Conservation (phyloP, 2,329 filamentous ascomycete species). For the Pyrenophora graminea region DNA sequence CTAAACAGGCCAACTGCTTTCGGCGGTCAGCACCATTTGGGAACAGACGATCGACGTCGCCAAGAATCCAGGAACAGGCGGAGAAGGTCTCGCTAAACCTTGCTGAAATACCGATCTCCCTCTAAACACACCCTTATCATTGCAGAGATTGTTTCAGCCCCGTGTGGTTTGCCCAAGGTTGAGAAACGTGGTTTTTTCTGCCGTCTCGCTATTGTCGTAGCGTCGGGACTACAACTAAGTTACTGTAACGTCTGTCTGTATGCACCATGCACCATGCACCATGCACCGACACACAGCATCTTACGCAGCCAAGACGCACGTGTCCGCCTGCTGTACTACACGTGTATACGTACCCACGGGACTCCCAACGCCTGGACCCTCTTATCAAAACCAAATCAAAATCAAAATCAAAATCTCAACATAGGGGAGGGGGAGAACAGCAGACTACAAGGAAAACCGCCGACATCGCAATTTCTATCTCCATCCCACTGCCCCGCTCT, state of each 20-base stretch:
- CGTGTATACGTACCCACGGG: neutral
- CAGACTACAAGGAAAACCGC: neutral
- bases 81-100: constrained; percentile 14
- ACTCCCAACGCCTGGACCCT: constrained; percentile 1
- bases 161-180: neutral
- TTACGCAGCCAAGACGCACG: constrained; percentile 5
- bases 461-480: neutral
- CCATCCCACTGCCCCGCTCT: neutral
- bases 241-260: neutral
- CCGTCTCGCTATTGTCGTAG: neutral
- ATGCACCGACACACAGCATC: neutral
- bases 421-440: neutral
- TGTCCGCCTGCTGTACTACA: constrained; percentile 7
- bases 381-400: neutral
- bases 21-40: constrained; percentile 14
- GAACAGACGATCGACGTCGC: constrained; percentile 18
- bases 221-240: no score
- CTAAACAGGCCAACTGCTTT: constrained; percentile 12
- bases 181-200: neutral
- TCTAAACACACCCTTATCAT: no score
- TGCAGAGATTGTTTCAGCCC: constrained; percentile 1
- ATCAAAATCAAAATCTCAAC: neutral
- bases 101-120: constrained; percentile 1
- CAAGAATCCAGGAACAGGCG: constrained; percentile 20
- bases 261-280: neutral